Evolutionary conservation across 2,329 filamentous ascomycete species (phyloP).

Genomic region (Blumeria hordei): DNA sequence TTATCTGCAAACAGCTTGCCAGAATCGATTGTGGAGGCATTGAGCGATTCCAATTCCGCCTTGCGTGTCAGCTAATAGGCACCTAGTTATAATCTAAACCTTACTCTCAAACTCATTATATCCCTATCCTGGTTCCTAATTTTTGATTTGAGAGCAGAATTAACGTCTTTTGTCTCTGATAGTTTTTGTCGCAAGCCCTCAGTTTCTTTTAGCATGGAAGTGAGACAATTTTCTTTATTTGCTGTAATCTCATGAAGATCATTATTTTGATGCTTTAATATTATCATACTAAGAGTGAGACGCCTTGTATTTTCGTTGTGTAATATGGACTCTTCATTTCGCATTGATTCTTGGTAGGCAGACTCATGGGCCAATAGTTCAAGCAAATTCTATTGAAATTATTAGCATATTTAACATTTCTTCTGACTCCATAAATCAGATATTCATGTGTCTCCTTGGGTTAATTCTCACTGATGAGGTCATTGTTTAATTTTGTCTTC

Average conservation of each 20-base stretch:
- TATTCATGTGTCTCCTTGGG: too few species aligned
- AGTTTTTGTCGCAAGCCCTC: conserved; percentile 24
- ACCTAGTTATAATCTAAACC: too few species aligned
- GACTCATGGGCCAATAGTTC: conserved; percentile 31
- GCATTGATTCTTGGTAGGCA: conserved; percentile 39
- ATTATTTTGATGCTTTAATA: conserved; percentile 54
- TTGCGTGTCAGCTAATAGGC: conserved; percentile 15
- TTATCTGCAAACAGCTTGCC: conserved; percentile 45
- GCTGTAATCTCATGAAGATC: conserved; percentile 38
- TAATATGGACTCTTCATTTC: conserved; percentile 40
- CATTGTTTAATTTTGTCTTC: too few species aligned
- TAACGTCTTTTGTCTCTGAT: conserved; percentile 20
- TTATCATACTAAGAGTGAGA: conserved; percentile 40
- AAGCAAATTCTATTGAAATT: conserved; percentile 9
- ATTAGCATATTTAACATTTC: conserved; percentile 4
- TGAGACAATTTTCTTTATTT: conserved; percentile 33
- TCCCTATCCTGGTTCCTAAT: conserved; percentile 27
- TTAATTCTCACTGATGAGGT: too few species aligned
- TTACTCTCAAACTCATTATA: conserved; percentile 29
- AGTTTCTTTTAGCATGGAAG: conserved; percentile 24
- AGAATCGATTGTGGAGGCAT: conserved; percentile 41
- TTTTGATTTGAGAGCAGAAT: conserved; percentile 15
- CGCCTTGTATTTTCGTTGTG: conserved; percentile 55
- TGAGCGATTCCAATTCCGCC: conserved; percentile 48
- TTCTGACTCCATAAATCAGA: too few species aligned